Base-by-base conservation (phyloP, 2,329 filamentous ascomycete species). In the Didymella arachidicola region DNA sequence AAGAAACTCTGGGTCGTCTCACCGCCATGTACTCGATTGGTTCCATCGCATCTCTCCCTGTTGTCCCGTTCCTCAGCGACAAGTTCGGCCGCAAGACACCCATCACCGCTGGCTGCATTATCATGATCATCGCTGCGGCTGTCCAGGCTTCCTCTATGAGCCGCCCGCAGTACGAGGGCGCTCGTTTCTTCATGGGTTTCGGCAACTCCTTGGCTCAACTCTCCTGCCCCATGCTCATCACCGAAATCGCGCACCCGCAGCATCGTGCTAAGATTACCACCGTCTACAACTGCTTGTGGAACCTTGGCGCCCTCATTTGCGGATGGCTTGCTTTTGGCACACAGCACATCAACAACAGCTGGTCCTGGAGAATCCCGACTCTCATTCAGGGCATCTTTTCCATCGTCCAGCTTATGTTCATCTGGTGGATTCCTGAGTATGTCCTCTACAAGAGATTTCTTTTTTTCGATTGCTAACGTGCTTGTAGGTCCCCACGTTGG, bases 101-200 rank as follows among this genome's bases (percentile, higher is more conserved):
- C 32, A 36, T 36, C 7, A 36, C 32, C 16, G 11, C n/a, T 36
- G 32, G 32, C n/a, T 36, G 32, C 32, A 11, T 36, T n/a, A 8
- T 36, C 32, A 36, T 36, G 32, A n/a, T 36, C 16, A 18, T 36
- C 16, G 32, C 32, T 8, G 32, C 32, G 32, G 32, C 49, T 12
- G 39, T 65, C 12, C 57, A 61, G 27, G 45, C 57, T 6, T 53
- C 52, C n/a, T 30, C 62, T 26, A 61, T 53, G 55, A 63, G 50
- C 50, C 52, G 52, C 39, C 48, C 34, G 5, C 46, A 86, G 80
- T 87, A 84, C 62, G 78, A 85, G 60, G 82, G 77, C 16, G 85
- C 84, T 30, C 81, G 86, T 48, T 84, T 87, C 61, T 74, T 87
- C 41, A 80, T 87, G 7, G 87, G 87, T 57, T 89, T 90, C 65